These are phyloP conservation scores for Heritiera fomes DNA, from an alignment of 345 rosid genomes.

Conservation along the genomic window DNA sequence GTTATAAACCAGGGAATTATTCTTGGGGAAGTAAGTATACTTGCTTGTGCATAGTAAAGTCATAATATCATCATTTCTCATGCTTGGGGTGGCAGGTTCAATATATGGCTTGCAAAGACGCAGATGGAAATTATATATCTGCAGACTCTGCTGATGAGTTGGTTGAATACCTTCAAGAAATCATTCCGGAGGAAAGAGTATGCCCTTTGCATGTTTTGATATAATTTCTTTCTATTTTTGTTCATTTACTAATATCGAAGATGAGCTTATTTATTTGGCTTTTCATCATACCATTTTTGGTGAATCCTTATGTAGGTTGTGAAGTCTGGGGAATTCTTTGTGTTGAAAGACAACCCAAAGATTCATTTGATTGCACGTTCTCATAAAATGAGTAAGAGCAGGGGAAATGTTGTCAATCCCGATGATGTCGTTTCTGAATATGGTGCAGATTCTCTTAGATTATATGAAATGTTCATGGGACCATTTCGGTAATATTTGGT, in stretches of 20 bases:
- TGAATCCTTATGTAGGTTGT: constrained; percentile 43
- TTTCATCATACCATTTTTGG: neutral
- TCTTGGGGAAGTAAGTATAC: constrained; percentile 81
- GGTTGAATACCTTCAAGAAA: constrained; percentile 59
- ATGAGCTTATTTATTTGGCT: neutral
- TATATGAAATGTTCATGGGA: constrained; percentile 99
- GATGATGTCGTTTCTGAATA: constrained; percentile 82
- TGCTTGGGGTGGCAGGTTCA: constrained; percentile 66
- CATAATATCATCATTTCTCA: constrained; percentile 24
- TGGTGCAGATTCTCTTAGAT: constrained; percentile 94
- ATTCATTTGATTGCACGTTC: constrained; percentile 71
- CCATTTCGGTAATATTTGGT: constrained; percentile 66
- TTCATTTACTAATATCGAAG: neutral
- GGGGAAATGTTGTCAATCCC: constrained; percentile 96
- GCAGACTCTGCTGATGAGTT: constrained; percentile 49
- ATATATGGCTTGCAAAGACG: constrained; percentile 69
- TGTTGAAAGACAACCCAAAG: constrained; percentile 61
- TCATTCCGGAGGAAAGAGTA: constrained; percentile 70
- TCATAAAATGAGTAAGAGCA: constrained; percentile 96
- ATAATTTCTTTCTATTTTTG: neutral
- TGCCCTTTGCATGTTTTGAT: constrained; percentile 28
- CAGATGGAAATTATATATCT: constrained; percentile 68
- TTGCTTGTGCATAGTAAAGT: constrained; percentile 18
- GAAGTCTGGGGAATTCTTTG: constrained; percentile 76
- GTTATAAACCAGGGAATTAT: constrained; percentile 97